These are phyloP conservation scores for Salix caprea DNA, from an alignment of 345 rosid genomes.

Conservation along the genomic window DNA sequence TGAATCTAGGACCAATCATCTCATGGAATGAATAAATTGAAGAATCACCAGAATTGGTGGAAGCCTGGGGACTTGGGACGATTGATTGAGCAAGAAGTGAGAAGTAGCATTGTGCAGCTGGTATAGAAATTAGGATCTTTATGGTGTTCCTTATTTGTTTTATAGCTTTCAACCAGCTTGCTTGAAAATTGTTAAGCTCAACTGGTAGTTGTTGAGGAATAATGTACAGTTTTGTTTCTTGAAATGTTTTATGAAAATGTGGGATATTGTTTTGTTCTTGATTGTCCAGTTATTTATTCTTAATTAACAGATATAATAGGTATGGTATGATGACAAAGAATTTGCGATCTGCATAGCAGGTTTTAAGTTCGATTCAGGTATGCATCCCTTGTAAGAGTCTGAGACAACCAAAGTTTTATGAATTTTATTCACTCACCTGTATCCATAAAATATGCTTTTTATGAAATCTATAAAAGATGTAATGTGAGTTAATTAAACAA, in stretches of 20 bases:
- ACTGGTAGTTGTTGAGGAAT: slow-evolving; percentile 21
- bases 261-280: not conserved
- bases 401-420: too few species aligned
- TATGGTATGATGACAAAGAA: rapidly evolving
- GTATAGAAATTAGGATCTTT: slow-evolving; percentile 7
- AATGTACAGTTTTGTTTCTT: slow-evolving; percentile 45
- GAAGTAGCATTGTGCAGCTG: not conserved
- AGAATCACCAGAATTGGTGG: not conserved
- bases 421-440: too few species aligned
- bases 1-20: not conserved
- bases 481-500: too few species aligned
- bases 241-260: not conserved
- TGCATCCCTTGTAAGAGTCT: too few species aligned
- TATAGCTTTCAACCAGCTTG: slow-evolving; percentile 12
- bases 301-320: not conserved
- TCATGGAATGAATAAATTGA: not conserved
- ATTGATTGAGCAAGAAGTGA: not conserved
- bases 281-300: not conserved
- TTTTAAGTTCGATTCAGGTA: too few species aligned
- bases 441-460: too few species aligned
- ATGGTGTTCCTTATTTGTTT: slow-evolving; percentile 1
- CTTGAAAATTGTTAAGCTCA: slow-evolving; percentile 4
- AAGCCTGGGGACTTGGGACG: not conserved
- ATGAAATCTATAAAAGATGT: too few species aligned
- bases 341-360: rapidly evolving